Conservation (phyloP, 2,329 filamentous ascomycete genomes). For the Neoarthrinium moseri region DNA sequence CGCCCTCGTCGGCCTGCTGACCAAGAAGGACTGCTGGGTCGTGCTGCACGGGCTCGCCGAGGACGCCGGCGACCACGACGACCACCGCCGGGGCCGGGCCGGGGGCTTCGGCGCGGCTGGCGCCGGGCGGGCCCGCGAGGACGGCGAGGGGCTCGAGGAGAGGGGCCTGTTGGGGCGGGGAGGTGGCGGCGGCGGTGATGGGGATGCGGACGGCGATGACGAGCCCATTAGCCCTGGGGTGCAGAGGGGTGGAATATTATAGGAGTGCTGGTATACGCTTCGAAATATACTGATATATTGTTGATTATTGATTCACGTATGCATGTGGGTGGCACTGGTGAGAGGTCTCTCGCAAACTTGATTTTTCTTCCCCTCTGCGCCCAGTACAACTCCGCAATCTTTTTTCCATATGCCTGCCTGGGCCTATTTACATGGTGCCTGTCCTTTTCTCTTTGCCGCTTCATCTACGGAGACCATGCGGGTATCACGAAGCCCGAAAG, state of each 20-base stretch:
- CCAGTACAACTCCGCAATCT: too few species aligned
- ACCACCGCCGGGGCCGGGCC: conserved; percentile 22
- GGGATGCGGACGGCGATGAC: conserved; percentile 6
- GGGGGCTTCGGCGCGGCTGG: conserved; percentile 15
- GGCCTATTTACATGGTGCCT: not conserved
- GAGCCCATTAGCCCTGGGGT: not conserved
- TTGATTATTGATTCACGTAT: too few species aligned
- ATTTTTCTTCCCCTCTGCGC: too few species aligned
- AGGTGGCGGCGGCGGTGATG: conserved; percentile 3
- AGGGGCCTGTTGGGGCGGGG: conserved; percentile 16
- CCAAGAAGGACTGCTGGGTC: conserved; percentile 97
- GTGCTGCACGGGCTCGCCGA: conserved; percentile 78
- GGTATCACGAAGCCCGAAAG: too few species aligned
- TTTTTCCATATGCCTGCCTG: not conserved
- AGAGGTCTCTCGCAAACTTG: too few species aligned
- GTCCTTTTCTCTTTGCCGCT: too few species aligned
- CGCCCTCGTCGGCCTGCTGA: conserved; percentile 78
- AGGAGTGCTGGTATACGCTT: too few species aligned
- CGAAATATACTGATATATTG: too few species aligned
- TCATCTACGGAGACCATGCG: too few species aligned
- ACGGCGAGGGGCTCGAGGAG: conserved; percentile 22
- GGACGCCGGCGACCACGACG: conserved; percentile 32
- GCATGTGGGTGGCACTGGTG: too few species aligned
- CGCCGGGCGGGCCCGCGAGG: conserved; percentile 36
- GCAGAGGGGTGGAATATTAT: conserved; percentile 1